Percentiles rank a stretch among this genome's conserved stretches.
phyloP scores from a whole-genome alignment of 345 rosid species.

The Eucalyptus coolabah region DNA sequence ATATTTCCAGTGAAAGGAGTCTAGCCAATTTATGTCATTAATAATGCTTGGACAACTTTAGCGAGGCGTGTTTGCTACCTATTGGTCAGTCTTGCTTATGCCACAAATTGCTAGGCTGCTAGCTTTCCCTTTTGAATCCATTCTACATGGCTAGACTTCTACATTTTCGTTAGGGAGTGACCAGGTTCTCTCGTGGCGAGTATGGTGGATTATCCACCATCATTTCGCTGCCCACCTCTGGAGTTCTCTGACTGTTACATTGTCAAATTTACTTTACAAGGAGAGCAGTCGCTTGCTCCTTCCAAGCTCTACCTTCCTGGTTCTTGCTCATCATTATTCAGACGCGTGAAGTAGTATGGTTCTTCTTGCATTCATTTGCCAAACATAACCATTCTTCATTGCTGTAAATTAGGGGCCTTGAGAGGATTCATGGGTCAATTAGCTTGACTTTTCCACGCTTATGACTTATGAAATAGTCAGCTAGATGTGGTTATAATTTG shows the following conservation, averaged over 20 bases:
- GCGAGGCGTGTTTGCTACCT: background rate
- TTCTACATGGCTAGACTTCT: background rate
- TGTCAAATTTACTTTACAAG: background rate
- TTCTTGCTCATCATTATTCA: background rate
- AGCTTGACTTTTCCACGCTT: background rate
- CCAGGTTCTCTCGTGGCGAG: background rate
- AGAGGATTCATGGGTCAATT: background rate
- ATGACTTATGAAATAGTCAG: background rate
- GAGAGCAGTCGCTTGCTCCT: background rate
- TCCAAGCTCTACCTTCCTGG: background rate
- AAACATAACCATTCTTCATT: background rate
- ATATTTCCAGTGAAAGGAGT: background rate
- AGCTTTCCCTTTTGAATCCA: background rate
- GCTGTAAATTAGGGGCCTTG: background rate
- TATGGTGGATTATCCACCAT: background rate
- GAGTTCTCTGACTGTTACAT: background rate
- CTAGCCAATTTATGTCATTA: background rate
- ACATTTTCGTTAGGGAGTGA: background rate
- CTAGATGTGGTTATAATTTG: background rate
- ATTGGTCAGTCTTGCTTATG: background rate
- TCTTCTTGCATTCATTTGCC: background rate
- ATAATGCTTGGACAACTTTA: background rate
- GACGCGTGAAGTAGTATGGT: background rate
- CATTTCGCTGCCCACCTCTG: background rate
- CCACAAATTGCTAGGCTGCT: background rate